Evolutionary conservation across 2,329 filamentous ascomycete genomes (phyloP).

Genomic region (Shiraia bambusicola): DNA sequence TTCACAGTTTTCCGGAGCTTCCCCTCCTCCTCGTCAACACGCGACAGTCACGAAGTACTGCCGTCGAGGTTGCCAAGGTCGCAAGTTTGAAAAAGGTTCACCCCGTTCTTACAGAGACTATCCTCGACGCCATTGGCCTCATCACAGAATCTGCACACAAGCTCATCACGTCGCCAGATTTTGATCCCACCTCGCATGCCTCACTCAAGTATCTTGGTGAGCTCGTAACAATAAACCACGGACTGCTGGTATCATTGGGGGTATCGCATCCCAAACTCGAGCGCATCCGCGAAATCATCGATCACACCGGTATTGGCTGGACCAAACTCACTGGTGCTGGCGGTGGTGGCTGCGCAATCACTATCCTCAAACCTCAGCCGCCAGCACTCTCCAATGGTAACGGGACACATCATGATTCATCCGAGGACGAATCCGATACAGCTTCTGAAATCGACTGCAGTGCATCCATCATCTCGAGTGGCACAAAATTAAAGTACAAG

Average conservation of each 20-base stretch:
- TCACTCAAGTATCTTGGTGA: conserved; percentile 77
- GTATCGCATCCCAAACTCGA: conserved; percentile 94
- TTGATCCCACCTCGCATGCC: conserved; percentile 64
- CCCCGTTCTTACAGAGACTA: conserved; percentile 74
- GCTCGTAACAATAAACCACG: conserved; percentile 91
- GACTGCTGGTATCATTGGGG: conserved; percentile 83
- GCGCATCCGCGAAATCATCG: conserved; percentile 79
- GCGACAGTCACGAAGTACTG: conserved; percentile 80
- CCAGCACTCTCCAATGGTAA: conserved; percentile 49
- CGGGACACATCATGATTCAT: conserved; percentile 19
- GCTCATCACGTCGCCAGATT: conserved; percentile 61
- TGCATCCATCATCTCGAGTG: conserved; percentile 35
- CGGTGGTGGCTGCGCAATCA: conserved; percentile 94
- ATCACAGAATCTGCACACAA: conserved; percentile 62
- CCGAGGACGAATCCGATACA: conserved; percentile 26
- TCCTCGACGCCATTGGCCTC: conserved; percentile 82
- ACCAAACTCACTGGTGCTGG: conserved; percentile 96
- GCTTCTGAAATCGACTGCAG: conserved; percentile 29
- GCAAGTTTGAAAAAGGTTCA: conserved; percentile 68
- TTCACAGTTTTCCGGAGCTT: conserved; percentile 89
- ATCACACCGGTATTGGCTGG: conserved; percentile 89
- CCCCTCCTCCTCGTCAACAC: conserved; percentile 90
- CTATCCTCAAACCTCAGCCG: conserved; percentile 70
- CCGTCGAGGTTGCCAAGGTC: conserved; percentile 84
- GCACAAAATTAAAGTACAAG: conserved; percentile 39